Evolutionary conservation across 1,284 basidiomycete genomes (phyloP).

Genomic region (Inonotus obliquus): DNA sequence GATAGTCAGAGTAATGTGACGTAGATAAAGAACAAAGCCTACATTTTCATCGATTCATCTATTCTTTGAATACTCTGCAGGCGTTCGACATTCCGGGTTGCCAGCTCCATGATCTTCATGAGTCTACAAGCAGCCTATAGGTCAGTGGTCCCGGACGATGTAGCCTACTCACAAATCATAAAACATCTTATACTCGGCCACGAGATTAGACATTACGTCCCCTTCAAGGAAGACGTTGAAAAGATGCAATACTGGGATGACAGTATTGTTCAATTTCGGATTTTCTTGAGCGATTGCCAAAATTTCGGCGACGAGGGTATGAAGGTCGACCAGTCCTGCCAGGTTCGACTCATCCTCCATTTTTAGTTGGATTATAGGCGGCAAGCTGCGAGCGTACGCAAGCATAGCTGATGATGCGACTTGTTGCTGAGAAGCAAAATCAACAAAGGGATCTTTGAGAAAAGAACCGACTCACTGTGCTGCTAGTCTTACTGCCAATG

Average conservation of each 20-base stretch:
- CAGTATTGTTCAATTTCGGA: slow-evolving; percentile 58
- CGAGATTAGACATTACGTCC: slow-evolving; percentile 47
- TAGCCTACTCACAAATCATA: slow-evolving; percentile 24
- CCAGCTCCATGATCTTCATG: slow-evolving; percentile 43
- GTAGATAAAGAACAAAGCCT: slow-evolving; percentile 25
- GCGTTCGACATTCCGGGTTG: slow-evolving; percentile 53
- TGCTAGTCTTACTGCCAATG: slow-evolving; percentile 75
- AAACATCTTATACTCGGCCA: slow-evolving; percentile 48
- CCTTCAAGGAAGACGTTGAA: slow-evolving; percentile 69
- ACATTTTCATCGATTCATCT: slow-evolving; percentile 79
- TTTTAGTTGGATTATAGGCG: slow-evolving; percentile 28
- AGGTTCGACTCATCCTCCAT: neutral
- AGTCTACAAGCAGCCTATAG: slow-evolving; percentile 29
- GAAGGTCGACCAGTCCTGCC: slow-evolving; percentile 36
- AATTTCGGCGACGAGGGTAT: slow-evolving; percentile 51
- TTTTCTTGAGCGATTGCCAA: slow-evolving; percentile 48
- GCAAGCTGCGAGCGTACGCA: slow-evolving; percentile 51
- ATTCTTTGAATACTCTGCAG: slow-evolving; percentile 80
- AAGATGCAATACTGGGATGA: slow-evolving; percentile 76
- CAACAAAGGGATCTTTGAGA: neutral
- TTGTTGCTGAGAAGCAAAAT: slow-evolving; percentile 51
- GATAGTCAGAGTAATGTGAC: neutral
- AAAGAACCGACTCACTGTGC: slow-evolving; percentile 54
- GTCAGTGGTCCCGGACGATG: slow-evolving; percentile 19
- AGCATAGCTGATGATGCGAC: slow-evolving; percentile 59